These are phyloP conservation scores for Chaetomiaceae sp. DNA, from an alignment of 2,329 filamentous ascomycete species.

Conservation along the genomic window DNA sequence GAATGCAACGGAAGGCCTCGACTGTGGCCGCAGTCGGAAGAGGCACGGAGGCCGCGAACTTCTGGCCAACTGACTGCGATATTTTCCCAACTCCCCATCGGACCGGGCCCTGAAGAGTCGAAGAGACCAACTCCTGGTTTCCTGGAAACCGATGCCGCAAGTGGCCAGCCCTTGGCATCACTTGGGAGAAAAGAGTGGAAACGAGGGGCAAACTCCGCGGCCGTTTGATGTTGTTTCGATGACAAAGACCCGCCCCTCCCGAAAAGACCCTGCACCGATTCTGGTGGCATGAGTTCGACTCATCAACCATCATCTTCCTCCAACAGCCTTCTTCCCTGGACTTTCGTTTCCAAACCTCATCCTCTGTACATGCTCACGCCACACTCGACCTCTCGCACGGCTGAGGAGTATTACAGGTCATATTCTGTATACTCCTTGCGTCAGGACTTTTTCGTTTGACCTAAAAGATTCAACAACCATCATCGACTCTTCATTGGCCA, in stretches of 20 bases:
- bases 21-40: slow-evolving; percentile 4
- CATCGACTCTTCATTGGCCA: slow-evolving; percentile 1
- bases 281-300: not conserved
- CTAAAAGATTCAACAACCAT: not conserved
- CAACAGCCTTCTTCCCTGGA: slow-evolving; percentile 4
- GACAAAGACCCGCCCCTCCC: slow-evolving; percentile 18
- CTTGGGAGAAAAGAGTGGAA: not conserved
- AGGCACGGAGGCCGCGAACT: not conserved
- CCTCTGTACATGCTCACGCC: slow-evolving; percentile 35
- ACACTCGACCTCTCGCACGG: slow-evolving; percentile 43
- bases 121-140: too few species aligned
- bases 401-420: slow-evolving; percentile 58
- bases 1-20: not conserved
- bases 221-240: slow-evolving; percentile 11
- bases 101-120: too few species aligned
- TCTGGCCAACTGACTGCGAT: slow-evolving; percentile 15
- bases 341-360: slow-evolving; percentile 7
- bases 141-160: slow-evolving; percentile 11
- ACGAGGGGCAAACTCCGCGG: slow-evolving; percentile 15
- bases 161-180: slow-evolving; percentile 1
- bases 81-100: slow-evolving; percentile 14
- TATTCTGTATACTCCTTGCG: slow-evolving; percentile 61
- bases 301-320: not conserved
- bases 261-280: not conserved
- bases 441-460: slow-evolving; percentile 43